A percentile compares a stretch with the other conserved stretches of the same genome.
Conservation (phyloP, 129 eudicot genomes). For the Scalesia atractyloides region DNA sequence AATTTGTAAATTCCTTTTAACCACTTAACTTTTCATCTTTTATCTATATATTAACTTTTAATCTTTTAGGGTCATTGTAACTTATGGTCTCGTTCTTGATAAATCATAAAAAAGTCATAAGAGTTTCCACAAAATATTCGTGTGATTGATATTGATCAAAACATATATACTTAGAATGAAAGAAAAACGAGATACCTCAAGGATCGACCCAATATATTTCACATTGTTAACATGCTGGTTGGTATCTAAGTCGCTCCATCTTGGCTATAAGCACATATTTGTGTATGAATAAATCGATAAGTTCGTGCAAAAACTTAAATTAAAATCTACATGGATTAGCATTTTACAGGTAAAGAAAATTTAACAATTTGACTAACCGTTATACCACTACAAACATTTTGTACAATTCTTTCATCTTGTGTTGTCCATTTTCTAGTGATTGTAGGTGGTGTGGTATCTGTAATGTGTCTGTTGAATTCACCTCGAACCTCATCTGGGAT, state of each 20-base stretch:
- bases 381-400: slow-evolving; percentile 53
- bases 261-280: slow-evolving; percentile 48
- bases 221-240: slow-evolving; percentile 83
- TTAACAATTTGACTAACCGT: slow-evolving; percentile 50
- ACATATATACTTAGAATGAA: not conserved
- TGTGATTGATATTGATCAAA: too few relatives aligned
- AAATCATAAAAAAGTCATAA: too few relatives aligned
- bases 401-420: slow-evolving; percentile 54
- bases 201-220: slow-evolving; percentile 79
- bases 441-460: slow-evolving; percentile 56
- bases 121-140: too few relatives aligned
- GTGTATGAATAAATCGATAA: not conserved
- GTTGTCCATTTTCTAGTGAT: slow-evolving; percentile 56
- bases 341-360: not conserved
- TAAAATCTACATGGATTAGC: not conserved
- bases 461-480: slow-evolving; percentile 54
- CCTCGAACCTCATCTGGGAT: slow-evolving; percentile 69
- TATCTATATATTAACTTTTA: too few relatives aligned
- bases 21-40: too few relatives aligned
- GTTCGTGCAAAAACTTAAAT: not conserved
- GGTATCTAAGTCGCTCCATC: slow-evolving; percentile 73
- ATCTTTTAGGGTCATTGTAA: too few relatives aligned
- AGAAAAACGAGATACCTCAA: slow-evolving; percentile 53
- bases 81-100: too few relatives aligned
- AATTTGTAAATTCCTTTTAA: too few relatives aligned